A percentile compares a stretch with the other conserved stretches of the same genome.
These are phyloP conservation scores for Psidium friedrichsthalianum DNA, from an alignment of 345 rosid genomes.

Conservation along the genomic window DNA sequence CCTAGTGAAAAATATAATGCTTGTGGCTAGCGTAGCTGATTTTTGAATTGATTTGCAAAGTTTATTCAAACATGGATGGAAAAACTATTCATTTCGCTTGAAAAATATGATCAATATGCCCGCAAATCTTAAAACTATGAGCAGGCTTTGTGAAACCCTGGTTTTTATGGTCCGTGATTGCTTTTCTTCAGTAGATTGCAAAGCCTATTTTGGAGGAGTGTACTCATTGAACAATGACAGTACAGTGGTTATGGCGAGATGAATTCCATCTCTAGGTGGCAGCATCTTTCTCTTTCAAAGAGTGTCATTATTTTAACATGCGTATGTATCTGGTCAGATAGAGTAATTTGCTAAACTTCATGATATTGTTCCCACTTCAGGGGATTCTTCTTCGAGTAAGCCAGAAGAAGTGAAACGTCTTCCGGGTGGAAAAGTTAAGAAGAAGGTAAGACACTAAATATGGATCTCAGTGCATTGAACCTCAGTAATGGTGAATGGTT, in stretches of 20 bases:
- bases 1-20: not conserved
- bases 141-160: not conserved
- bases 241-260: not conserved
- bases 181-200: not conserved
- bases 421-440: conserved; percentile 90
- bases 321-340: not conserved
- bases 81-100: not conserved
- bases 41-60: not conserved
- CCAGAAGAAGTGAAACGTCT: conserved; percentile 82
- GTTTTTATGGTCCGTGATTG: not conserved
- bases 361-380: conserved; percentile 10
- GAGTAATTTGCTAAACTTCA: not conserved
- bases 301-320: not conserved
- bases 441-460: conserved; percentile 47
- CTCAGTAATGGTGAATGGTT: not conserved
- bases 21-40: not conserved
- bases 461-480: not conserved
- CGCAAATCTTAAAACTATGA: not conserved
- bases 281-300: no score
- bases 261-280: no score
- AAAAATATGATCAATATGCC: not conserved
- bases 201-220: not conserved
- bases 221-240: not conserved
- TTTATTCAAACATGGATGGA: not conserved
- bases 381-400: conserved; percentile 31